Base-by-base conservation (phyloP, 495 filamentous ascomycete genomes). In the Cryomyces minteri region DNA sequence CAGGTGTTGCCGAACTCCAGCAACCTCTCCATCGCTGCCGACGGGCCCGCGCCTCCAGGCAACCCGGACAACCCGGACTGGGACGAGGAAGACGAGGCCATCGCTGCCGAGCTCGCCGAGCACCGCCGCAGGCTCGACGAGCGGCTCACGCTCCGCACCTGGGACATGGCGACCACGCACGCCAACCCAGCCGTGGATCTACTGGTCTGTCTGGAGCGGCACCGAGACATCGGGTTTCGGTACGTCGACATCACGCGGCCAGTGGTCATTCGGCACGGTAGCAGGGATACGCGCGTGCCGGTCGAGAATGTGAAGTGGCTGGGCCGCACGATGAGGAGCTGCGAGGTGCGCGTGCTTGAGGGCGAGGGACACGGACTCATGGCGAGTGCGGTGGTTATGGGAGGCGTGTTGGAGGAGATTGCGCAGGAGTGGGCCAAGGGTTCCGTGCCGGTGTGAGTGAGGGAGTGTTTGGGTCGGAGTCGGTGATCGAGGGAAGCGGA, bases 341-440 rank as follows among this genome's bases (percentile, higher is more conserved):
- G 61, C 56, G 90, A 96, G 60, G 86, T 99, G 12, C 69, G 90
- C 8, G 73, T 96, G 5, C 67, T 99, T 9, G 82, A 94, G 49
- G 86, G 84, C 5, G 90, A 99, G 59, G 87, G 86, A 4, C 90
- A 99, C 55, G 92, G 92, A 0, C 63, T 99, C 37, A 99, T 99
- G 90, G 90, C 92, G 0, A 88, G 81, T 43, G 88, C 90, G 6
- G 62, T 64, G 12, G 88, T 99, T 25, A 96, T 99, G 92, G 81
- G 84, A 28, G 76, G 77, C 44, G 82, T 96, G 18, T 59, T 98
- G 51, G 92, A 84, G 61, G 90, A 98, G 61, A 90, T 98, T 54
- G 82, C 83, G 32, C 72, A 73, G 39, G 92, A 98, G 58, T 96
- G 88, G 92, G 85, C 18, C 18, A 25, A 25, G 18, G 18, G 1